Evolutionary conservation across 768 basidiomycete genomes (phyloP).

Genomic region (Sporobolomyces phaffii): DNA sequence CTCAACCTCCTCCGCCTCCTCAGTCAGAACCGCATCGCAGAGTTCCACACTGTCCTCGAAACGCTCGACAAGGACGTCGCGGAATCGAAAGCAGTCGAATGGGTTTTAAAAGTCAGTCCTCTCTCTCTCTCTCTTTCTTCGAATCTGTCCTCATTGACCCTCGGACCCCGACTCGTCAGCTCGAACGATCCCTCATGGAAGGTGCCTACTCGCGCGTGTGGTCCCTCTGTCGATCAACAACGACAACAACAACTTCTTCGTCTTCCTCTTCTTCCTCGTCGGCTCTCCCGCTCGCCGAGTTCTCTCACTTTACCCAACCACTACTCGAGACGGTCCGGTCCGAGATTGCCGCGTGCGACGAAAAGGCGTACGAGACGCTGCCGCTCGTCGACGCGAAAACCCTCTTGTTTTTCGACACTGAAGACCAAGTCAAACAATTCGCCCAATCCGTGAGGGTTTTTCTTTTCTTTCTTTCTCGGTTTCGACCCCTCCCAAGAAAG

Average conservation of each 20-base stretch:
- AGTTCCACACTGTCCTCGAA: slow-evolving; percentile 95
- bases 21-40: slow-evolving; percentile 90
- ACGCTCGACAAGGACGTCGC: slow-evolving; percentile 56
- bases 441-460: slow-evolving; percentile 59
- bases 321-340: slow-evolving; percentile 90
- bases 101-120: slow-evolving; percentile 37
- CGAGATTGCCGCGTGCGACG: slow-evolving; percentile 95
- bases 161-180: slow-evolving; percentile 50
- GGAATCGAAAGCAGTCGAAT: slow-evolving; percentile 35
- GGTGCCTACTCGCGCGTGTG: slow-evolving; percentile 97
- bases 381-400: slow-evolving; percentile 84
- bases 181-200: slow-evolving; percentile 97
- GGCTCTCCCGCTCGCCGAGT: slow-evolving; percentile 55
- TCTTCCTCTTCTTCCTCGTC: slow-evolving; percentile 1
- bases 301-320: slow-evolving; percentile 87
- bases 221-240: slow-evolving; percentile 60
- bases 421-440: slow-evolving; percentile 73
- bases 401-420: slow-evolving; percentile 80
- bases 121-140: background rate
- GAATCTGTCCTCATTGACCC: background rate
- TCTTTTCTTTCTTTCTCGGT: slow-evolving; percentile 7
- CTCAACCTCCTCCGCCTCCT: slow-evolving; percentile 91
- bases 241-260: no score
- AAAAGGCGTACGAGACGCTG: slow-evolving; percentile 83
- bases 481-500: no score